Conservation (phyloP, 73 alveolate species). For the Tetrahymena thermophila region DNA sequence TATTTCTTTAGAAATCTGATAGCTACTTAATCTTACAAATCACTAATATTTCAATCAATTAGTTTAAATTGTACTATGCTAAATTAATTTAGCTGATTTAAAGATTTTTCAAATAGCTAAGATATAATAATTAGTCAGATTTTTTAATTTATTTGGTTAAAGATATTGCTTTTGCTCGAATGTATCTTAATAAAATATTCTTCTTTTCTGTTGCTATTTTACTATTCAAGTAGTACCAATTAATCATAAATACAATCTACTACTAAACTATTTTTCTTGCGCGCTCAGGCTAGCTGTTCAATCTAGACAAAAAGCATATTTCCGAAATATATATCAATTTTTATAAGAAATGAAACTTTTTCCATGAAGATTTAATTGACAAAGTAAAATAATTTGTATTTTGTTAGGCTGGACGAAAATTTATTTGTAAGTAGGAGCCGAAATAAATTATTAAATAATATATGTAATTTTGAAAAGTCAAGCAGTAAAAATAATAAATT, state of each 20-base stretch:
- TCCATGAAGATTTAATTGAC: neutral
- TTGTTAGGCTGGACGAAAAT: neutral
- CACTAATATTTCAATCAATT: neutral
- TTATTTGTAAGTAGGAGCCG: neutral
- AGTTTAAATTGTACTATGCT: neutral
- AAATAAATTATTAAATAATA: neutral
- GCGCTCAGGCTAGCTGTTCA: neutral
- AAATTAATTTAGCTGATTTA: neutral
- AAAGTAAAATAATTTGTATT: neutral
- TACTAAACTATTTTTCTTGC: too few species aligned
- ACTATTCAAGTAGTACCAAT: neutral
- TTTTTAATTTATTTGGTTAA: too few species aligned
- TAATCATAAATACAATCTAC: neutral
- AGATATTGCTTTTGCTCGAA: neutral
- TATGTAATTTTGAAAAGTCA: neutral
- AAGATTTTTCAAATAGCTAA: neutral
- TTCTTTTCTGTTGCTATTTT: too few species aligned
- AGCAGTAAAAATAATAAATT: neutral
- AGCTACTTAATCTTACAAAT: neutral
- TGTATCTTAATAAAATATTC: neutral
- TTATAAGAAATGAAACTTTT: too few species aligned
- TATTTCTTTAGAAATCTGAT: too few species aligned
- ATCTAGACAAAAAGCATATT: neutral
- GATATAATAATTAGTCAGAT: neutral
- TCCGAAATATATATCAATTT: too few species aligned